Evolutionary conservation across 106 monocot genomes (phyloP), one percentile per base, ranked within the genome.

Genomic region (Apostasia ramifera): DNA sequence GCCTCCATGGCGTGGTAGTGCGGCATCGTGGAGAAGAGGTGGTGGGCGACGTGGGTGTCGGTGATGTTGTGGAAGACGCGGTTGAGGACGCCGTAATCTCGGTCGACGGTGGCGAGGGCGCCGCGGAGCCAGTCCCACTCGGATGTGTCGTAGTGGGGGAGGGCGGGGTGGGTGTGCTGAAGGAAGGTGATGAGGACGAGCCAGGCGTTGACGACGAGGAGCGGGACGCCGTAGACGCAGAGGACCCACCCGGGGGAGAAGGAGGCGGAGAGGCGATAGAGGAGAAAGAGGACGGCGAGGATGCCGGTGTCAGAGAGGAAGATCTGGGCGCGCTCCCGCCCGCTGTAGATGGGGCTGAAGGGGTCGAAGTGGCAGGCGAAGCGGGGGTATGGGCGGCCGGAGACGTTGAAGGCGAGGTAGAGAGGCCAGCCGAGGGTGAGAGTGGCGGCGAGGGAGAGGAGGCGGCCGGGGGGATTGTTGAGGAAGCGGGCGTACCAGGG

Each of bases 71-170:
- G 84, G 70, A 84, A 80, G 48, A 84, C 80, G 50, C 45, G 61
- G 62, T 84, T 84, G 9, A 84, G 71, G 1, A 68, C 2, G 12
- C 77, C 81, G 56, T 85, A 84, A 66, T 81, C 74, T 12, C 67
- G 47, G 53, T 88, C 88, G 10, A 88, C 71, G 7, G 88, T 84
- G 11, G 84, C 75, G 50, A 88, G 58, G 12, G 80, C 83, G 12
- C 87, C 87, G 15, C 83, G 70, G 12, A 87, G 80, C 87, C 87
- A 87, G 56, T 87, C 87, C 87, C 87, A 87, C 61, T 87, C 87
- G 38, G 62, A 13, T 8, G 81, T 72, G 59, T 84, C 81, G 75
- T 84, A 88, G 73, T 79, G 81, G 3, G 88, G 81, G 65, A 84
- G 73, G 0, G 84, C 77, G 13, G 79, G 77, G 73, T 84, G 84